Evolutionary conservation across 108 stramenopile species (phyloP).

Genomic region (Cyclotella baltica): DNA sequence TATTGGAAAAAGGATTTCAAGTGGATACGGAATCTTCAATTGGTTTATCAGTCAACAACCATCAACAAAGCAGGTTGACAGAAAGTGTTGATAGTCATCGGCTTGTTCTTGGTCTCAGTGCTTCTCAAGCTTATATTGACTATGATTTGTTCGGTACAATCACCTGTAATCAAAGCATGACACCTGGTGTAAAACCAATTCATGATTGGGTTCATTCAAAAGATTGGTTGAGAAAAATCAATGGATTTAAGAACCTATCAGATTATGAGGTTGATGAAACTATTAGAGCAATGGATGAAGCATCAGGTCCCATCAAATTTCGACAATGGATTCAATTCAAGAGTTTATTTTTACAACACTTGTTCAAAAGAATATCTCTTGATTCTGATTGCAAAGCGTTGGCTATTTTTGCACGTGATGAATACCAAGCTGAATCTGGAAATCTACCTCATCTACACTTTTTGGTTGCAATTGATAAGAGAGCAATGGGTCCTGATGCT

Average conservation of each 20-base stretch:
- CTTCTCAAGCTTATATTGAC: not conserved
- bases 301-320: not conserved
- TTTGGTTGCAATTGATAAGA: not conserved
- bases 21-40: not conserved
- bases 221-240: not conserved
- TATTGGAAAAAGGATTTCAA: not conserved
- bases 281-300: not conserved
- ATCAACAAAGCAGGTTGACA: not conserved
- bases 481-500: not conserved
- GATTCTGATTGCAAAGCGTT: not conserved
- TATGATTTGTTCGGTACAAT: not conserved
- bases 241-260: not conserved
- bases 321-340: not conserved
- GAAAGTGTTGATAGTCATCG: not conserved
- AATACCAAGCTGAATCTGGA: constrained; percentile 5
- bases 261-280: not conserved
- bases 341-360: not conserved
- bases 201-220: not conserved
- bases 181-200: not conserved
- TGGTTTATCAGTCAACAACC: not conserved
- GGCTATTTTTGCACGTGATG: constrained; percentile 1
- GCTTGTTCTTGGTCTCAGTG: not conserved
- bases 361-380: not conserved
- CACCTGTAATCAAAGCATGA: not conserved
- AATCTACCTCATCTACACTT: not conserved